These are phyloP conservation scores for Baorangia bicolor DNA, from an alignment of 768 basidiomycete genomes.

Conservation along the genomic window DNA sequence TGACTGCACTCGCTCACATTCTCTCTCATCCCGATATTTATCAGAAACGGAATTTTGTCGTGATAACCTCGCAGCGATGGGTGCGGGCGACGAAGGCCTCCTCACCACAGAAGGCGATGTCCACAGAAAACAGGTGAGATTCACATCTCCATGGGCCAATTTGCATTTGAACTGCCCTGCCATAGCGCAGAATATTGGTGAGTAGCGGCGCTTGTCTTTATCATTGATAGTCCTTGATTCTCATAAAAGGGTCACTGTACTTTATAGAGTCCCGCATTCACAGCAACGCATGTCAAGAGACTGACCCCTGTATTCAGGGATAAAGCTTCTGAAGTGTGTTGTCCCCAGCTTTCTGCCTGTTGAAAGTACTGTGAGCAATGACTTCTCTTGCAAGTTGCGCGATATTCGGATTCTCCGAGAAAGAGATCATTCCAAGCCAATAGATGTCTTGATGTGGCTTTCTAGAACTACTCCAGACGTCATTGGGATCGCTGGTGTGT, in stretches of 20 bases:
- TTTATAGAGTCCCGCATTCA: conserved; percentile 50
- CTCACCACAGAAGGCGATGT: conserved; percentile 54
- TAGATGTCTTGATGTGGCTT: conserved; percentile 67
- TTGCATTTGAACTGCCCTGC: conserved; percentile 1
- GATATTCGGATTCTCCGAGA: conserved; percentile 39
- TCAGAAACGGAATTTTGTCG: conserved; percentile 62
- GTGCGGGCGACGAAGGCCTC: conserved; percentile 47
- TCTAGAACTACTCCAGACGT: conserved; percentile 71
- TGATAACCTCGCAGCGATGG: conserved; percentile 51
- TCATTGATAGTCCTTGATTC: neutral
- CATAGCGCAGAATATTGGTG: conserved; percentile 51
- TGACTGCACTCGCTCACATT: conserved; percentile 55
- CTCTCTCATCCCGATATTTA: conserved; percentile 55
- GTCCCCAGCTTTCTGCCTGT: neutral
- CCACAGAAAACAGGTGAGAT: conserved; percentile 50
- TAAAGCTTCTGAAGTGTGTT: conserved; percentile 52
- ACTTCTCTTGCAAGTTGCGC: conserved; percentile 38
- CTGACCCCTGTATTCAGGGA: conserved; percentile 57
- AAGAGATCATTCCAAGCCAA: conserved; percentile 22
- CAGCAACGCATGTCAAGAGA: conserved; percentile 46
- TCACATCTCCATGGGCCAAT: neutral
- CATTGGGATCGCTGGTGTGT: conserved; percentile 66
- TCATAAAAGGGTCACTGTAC: neutral
- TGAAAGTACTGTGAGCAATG: neutral
- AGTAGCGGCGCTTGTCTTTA: conserved; percentile 20